Evolutionary conservation across 176 grass and related monocot species (phyloP), one percentile per base, ranked within the genome.

Genomic region (Oryza australiensis): DNA sequence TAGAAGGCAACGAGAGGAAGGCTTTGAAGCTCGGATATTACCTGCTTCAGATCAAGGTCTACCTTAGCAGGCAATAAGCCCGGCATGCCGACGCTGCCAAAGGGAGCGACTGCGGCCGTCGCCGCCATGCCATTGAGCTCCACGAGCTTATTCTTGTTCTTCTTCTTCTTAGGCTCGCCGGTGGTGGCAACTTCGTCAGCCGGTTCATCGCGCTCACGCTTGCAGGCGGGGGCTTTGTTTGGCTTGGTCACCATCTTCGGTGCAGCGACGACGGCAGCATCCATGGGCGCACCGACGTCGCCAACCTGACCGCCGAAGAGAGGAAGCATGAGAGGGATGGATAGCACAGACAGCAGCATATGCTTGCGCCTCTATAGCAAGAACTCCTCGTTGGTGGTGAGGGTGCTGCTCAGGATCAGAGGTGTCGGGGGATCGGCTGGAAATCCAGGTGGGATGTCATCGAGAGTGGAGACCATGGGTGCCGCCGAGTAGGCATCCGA

Each of bases 1-100:
- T 90, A 62, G 72, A 86, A 90, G 4, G 92, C 79, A 40, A 87
- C 34, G 13, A 98, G 84, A 0, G 96, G 93, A 33, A 98, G 93
- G n/a, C 91, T 85, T 22, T 75, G 86, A 76, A 97, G 18, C 65
- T 98, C 93, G 22, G n/a, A 62, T 26, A 93, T 65, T 49, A 98
- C 22, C 76, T 95, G 88, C 2, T 74, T 63, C 26, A 94, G 62
- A 28, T 95, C 78, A n/a, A 93, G 72, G 23, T 89, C 92, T 2
- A 49, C n/a, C 20, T 87, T 74, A 1, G 64, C 60, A 9, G 66
- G 11, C 6, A 30, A 64, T 13, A 67, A 15, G 26, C 70, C 34
- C 4, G 49, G 13, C 75, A 77, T 53, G 59, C 32, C 28, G 15
- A 23, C 20, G 11, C 20, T 20, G 40, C 14, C 29, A 42, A 10